Evolutionary conservation across 805 yeast genomes (phyloP), one percentile per base, ranked within the genome.

Genomic region (Helenozyma rhizophorensis): DNA sequence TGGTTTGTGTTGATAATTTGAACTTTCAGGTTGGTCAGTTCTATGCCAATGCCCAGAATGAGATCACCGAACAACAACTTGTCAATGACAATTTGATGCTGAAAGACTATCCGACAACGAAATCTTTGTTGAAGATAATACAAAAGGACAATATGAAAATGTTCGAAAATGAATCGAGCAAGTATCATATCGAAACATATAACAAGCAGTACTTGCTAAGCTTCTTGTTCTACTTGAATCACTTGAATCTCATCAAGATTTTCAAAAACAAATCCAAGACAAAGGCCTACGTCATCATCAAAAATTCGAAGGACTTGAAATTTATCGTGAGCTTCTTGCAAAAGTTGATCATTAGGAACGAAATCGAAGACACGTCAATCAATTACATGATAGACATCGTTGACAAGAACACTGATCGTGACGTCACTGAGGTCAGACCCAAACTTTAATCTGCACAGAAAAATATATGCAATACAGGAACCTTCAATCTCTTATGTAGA

Each of bases 201-300:
- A 65, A 66, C 42, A 66, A 65, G 46, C 71, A 65, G 41, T 65
- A 66, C 43, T 51, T 66, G 30, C 47, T 66, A 21, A 57, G 65
- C 28, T 58, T 62, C 33, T 50, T 66, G 34, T 65, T 59, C 35
- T 65, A 62, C 39, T 48, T 65, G 37, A 49, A 60, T 40, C 54
- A 64, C 38, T 49, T 65, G 34, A 45, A 44, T 27, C 47, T 65
- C 35, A 51, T 66, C 14, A 48, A 48, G 32, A 62, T 66, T 17
- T 56, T 60, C 45, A 65, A 65, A 45, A 65, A 66, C 45, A 63
- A 64, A 47, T 49, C 67, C 7, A 62, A 59, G 39, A 65, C 69
- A 5, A 51, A 53, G 32, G 70, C 72, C 6, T 64, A 50, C 42
- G 70, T 66, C 15, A 48, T 53, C 25, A 51, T 63, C 15, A 44